Evolutionary conservation across 129 eudicot genomes (phyloP).

Genomic region (Arctium minus): DNA sequence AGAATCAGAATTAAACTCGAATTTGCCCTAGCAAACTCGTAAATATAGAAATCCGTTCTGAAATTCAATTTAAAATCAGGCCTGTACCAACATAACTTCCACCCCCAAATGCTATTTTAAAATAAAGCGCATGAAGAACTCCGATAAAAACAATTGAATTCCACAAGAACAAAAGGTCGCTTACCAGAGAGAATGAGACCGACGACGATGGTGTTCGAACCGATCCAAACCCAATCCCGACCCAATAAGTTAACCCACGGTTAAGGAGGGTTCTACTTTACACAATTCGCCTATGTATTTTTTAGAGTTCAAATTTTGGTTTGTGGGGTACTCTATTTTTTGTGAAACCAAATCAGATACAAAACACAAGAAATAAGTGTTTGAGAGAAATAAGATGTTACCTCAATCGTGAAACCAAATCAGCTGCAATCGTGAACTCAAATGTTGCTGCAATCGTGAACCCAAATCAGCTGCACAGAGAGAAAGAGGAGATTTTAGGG

Average conservation of each 20-base stretch:
- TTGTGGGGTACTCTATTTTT: not conserved
- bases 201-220: constrained; percentile 1
- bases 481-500: too few relatives aligned
- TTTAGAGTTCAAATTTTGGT: not conserved
- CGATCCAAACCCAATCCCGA: constrained; percentile 11
- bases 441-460: too few relatives aligned
- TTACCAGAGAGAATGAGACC: constrained; percentile 14
- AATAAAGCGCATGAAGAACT: constrained; percentile 3
- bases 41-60: not conserved
- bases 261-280: not conserved
- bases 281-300: not conserved
- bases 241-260: constrained; percentile 17
- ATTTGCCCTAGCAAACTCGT: not conserved
- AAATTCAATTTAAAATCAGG: constrained; percentile 1
- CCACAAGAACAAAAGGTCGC: constrained; percentile 1
- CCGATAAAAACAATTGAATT: not conserved
- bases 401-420: too few relatives aligned
- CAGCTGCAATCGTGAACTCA: too few relatives aligned
- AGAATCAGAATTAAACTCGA: constrained; percentile 1
- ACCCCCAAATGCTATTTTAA: not conserved
- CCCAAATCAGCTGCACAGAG: too few relatives aligned
- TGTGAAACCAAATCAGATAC: too few relatives aligned
- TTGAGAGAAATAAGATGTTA: too few relatives aligned
- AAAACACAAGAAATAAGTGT: too few relatives aligned
- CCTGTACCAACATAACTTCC: not conserved